Percentiles rank a stretch among this genome's conserved stretches.
Conservation (phyloP, 2,329 filamentous ascomycete species). For the Aschersonia sp. region DNA sequence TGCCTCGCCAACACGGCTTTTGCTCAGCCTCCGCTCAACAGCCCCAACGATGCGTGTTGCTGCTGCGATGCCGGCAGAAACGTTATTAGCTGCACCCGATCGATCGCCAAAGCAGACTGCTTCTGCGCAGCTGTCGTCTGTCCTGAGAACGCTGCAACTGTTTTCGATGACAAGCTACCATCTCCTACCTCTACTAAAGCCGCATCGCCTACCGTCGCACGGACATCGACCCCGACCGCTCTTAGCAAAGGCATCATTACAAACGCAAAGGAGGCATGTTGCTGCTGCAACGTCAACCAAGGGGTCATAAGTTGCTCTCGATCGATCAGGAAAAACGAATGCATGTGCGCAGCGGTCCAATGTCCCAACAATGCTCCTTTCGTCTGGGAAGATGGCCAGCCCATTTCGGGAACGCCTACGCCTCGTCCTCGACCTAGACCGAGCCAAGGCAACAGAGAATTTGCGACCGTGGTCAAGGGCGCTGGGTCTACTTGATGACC, state of each 20-base stretch:
- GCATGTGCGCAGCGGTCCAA: slow-evolving; percentile 8
- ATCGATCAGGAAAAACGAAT: slow-evolving; percentile 3
- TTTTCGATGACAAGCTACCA: slow-evolving; percentile 3
- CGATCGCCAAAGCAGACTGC: slow-evolving; percentile 9
- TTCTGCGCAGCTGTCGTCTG: slow-evolving; percentile 13
- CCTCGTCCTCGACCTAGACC: too few relatives aligned
- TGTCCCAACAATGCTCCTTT: slow-evolving; percentile 10
- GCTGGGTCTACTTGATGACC: too few relatives aligned
- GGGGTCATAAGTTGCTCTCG: slow-evolving; percentile 5
- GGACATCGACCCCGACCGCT: background rate
- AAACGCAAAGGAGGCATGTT: slow-evolving; percentile 5
- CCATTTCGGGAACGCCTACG: background rate
- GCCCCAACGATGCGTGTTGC: slow-evolving; percentile 13
- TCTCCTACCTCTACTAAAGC: background rate
- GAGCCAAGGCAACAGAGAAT: too few relatives aligned
- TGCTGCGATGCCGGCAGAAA: slow-evolving; percentile 15
- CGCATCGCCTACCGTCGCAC: background rate
- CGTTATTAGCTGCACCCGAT: slow-evolving; percentile 12
- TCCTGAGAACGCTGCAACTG: slow-evolving; percentile 8
- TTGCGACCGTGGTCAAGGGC: too few relatives aligned
- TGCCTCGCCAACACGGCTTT: slow-evolving; percentile 1
- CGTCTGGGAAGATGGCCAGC: slow-evolving; percentile 1
- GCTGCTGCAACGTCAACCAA: slow-evolving; percentile 10
- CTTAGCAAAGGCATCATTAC: background rate
- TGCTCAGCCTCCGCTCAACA: slow-evolving; percentile 1